Conservation (phyloP, 805 yeast species). For the Teunomyces pallodes region DNA sequence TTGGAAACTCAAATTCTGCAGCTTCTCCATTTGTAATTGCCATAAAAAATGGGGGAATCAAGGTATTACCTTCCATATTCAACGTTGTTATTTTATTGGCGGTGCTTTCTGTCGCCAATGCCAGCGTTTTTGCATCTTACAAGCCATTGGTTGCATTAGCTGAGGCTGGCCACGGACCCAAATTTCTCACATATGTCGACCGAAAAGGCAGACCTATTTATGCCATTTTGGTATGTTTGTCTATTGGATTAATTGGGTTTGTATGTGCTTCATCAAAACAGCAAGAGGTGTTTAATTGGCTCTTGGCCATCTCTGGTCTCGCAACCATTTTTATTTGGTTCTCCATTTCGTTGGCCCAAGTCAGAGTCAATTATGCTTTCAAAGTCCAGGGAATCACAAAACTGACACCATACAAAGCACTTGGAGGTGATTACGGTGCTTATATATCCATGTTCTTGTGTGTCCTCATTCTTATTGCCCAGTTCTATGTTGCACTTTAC, state of each 20-base stretch:
- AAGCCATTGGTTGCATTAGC: constrained; percentile 62
- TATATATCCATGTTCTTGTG: constrained; percentile 28
- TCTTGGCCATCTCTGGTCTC: constrained; percentile 72
- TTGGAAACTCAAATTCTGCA: constrained; percentile 20
- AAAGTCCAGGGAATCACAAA: constrained; percentile 45
- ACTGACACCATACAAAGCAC: constrained; percentile 32
- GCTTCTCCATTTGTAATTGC: constrained; percentile 42
- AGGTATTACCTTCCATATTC: constrained; percentile 31
- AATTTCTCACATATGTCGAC: constrained; percentile 62
- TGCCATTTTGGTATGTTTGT: constrained; percentile 53
- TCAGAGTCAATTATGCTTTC: constrained; percentile 61
- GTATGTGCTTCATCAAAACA: constrained; percentile 59
- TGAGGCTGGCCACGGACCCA: constrained; percentile 63
- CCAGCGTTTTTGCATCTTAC: constrained; percentile 35
- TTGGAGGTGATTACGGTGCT: constrained; percentile 38
- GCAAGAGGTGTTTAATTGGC: constrained; percentile 65
- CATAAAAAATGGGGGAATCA: constrained; percentile 27
- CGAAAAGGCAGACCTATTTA: constrained; percentile 74
- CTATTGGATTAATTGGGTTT: constrained; percentile 57
- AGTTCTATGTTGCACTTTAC: constrained; percentile 39
- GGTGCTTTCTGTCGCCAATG: constrained; percentile 34
- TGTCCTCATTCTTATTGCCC: constrained; percentile 36
- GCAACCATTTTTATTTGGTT: constrained; percentile 82
- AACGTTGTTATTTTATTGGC: constrained; percentile 33
- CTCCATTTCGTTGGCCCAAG: constrained; percentile 63